phyloP scores from a whole-genome alignment of 1,284 basidiomycete species.

The Ceraceosorus guamensis region DNA sequence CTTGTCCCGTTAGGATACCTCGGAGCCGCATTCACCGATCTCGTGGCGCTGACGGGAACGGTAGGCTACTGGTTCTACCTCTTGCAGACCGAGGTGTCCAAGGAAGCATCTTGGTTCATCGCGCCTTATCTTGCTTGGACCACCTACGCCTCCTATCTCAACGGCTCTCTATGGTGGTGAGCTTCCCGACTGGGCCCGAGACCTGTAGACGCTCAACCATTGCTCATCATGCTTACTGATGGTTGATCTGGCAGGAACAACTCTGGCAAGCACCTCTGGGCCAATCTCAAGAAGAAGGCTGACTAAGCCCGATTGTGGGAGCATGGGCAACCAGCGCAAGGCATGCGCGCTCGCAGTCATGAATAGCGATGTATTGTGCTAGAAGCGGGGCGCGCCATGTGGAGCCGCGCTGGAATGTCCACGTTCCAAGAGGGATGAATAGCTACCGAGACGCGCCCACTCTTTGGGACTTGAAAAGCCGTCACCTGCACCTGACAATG shows the following conservation, averaged over 20 bases:
- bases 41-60: constrained; percentile 58
- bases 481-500: no score
- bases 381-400: no score
- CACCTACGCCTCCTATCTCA: constrained; percentile 63
- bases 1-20: constrained; percentile 18
- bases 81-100: constrained; percentile 30
- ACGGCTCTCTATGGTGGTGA: constrained; percentile 58
- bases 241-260: constrained; percentile 13
- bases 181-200: no score
- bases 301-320: no score
- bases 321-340: no score
- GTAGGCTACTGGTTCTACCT: constrained; percentile 52
- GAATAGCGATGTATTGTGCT: no score
- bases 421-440: no score
- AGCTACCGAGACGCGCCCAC: no score
- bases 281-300: constrained; percentile 29
- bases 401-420: no score
- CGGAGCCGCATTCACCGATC: constrained; percentile 58
- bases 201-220: constrained; percentile 47
- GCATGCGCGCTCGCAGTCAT: no score
- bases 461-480: no score
- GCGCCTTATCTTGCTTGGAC: constrained; percentile 53
- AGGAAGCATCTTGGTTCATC: constrained; percentile 36
- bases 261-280: constrained; percentile 24
- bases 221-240: not conserved